Evolutionary conservation across 306 rosid species (phyloP).

Genomic region (Pterocarpus macrocarpus): DNA sequence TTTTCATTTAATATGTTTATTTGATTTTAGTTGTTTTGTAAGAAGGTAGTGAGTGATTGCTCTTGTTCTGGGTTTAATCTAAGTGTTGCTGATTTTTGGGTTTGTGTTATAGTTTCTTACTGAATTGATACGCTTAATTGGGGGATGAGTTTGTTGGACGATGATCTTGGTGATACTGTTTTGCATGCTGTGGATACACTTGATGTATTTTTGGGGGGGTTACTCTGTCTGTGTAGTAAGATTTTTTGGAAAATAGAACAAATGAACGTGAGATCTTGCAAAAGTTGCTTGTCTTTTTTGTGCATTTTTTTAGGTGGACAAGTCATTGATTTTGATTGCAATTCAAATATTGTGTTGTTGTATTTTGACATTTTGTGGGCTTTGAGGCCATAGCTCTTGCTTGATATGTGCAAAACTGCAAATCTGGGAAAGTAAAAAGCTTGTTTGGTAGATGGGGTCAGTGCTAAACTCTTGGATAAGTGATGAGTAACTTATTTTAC

Average conservation of each 20-base stretch:
- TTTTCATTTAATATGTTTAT: neutral
- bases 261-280: constrained; percentile 30
- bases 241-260: neutral
- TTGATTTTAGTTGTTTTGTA: constrained; percentile 18
- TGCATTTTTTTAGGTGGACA: neutral
- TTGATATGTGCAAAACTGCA: constrained; percentile 27
- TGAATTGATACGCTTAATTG: neutral
- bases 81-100: constrained; percentile 38
- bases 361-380: neutral
- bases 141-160: constrained; percentile 29
- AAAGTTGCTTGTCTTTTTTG: constrained; percentile 17
- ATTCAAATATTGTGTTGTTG: neutral
- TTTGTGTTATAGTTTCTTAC: neutral
- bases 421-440: constrained; percentile 3
- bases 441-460: constrained; percentile 28
- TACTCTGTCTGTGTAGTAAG: neutral
- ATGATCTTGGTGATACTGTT: constrained; percentile 33
- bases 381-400: constrained; percentile 16
- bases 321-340: constrained; percentile 33
- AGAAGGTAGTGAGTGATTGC: neutral
- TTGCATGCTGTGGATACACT: constrained; percentile 7
- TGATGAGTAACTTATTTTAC: neutral
- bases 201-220: constrained; percentile 24
- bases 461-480: neutral
- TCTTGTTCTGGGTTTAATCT: constrained; percentile 32